phyloP scores from a whole-genome alignment of 2,329 filamentous ascomycete species.

The Celoporthe dispersa region DNA sequence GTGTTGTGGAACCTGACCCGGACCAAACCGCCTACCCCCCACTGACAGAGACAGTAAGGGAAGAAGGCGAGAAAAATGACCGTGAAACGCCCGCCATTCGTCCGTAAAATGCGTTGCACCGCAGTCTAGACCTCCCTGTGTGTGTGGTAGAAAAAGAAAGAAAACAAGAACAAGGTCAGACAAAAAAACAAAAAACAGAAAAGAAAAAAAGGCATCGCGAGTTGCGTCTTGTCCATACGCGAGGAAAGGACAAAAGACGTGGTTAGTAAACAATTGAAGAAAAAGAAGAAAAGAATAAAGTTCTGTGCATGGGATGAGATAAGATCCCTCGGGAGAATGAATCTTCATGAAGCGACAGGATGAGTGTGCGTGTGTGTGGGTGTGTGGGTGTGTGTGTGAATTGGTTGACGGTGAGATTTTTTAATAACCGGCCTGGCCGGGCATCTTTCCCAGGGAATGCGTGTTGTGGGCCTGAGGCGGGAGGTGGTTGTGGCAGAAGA shows the following conservation, averaged over 20 bases:
- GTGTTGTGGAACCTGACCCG: neutral
- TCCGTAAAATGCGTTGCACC: constrained; percentile 14
- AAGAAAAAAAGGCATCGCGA: neutral
- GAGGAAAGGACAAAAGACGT: neutral
- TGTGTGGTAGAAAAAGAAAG: neutral
- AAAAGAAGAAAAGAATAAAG: neutral
- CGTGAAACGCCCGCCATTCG: constrained; percentile 12
- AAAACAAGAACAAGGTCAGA: neutral
- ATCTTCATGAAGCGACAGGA: no score
- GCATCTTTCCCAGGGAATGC: constrained; percentile 59
- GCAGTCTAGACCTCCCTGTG: constrained; percentile 13
- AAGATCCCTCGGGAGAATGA: neutral
- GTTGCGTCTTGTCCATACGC: neutral
- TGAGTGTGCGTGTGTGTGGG: no score
- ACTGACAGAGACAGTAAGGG: no score
- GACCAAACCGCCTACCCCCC: constrained; percentile 3
- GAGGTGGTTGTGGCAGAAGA: constrained; percentile 63
- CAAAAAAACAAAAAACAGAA: neutral
- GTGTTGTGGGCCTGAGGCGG: constrained; percentile 51
- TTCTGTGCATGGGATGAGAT: no score
- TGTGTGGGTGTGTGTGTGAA: no score
- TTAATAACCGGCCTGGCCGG: constrained; percentile 56
- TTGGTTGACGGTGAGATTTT: constrained; percentile 34
- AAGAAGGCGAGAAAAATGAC: neutral
- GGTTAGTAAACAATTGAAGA: neutral